Base-by-base conservation (phyloP, 768 basidiomycete species). In the Cystobasidiopsis lactophilus region DNA sequence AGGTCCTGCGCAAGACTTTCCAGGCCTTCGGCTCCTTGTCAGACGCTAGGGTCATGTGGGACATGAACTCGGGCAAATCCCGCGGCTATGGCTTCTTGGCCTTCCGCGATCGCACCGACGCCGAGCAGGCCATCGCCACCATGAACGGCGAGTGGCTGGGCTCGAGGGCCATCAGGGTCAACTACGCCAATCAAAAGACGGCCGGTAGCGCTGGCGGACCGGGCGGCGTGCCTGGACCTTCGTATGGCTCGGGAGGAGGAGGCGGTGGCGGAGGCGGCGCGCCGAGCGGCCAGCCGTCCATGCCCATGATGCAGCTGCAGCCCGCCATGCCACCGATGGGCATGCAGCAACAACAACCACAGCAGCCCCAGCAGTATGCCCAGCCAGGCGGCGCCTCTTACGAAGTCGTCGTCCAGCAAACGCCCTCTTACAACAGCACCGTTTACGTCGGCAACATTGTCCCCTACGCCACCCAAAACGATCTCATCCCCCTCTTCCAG, bases 81-180 rank as follows among this genome's bases (percentile, higher is more conserved):
- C 81, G 91, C 63, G 91, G 91, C 39, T 95, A 96, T 65, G 89
- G 91, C 48, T 96, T 96, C 75, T 76, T 96, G 58, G 89, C 91
- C 2, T 96, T 95, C 76, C 77, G 91, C 63, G 93, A 98, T 73
- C 89, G 91, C 70, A 85, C 91, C 50, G 93, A 98, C 63, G 93
- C 93, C 30, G 93, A 98, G 67, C 93, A 96, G 68, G 93, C 93
- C 40, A 98, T 98, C 66, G 82, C 84, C 30, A 89, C 91, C 56
- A 98, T 98, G 93, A 98, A 98, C 65, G 93, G 93, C 53, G 91
- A 98, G 73, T 98, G 86, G 86, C 75, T 98, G 35, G 93, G 93
- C 46, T 86, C 86, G 29, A 78, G 93, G 56, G 93, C 93, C 57
- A 98, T 98, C 64, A 80, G 93, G 60, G 91, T 96, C 68, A 98